Conservation (phyloP, 129 eudicot species). For the Gnaphalium uliginosum region DNA sequence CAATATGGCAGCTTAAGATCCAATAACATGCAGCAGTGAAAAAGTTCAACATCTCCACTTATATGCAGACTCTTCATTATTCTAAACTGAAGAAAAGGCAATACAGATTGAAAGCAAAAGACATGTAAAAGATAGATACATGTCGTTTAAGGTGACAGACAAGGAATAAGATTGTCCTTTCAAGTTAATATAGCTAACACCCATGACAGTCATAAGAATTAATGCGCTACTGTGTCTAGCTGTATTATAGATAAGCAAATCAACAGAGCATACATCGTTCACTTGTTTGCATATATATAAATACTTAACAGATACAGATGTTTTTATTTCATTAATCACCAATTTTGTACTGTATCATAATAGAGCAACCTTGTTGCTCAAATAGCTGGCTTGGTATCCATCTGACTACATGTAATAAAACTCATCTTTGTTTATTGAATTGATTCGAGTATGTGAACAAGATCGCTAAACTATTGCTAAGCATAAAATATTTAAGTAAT, state of each 20-base stretch:
- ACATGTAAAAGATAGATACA: conserved; percentile 10
- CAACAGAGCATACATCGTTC: not conserved
- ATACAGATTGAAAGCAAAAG: conserved; percentile 3
- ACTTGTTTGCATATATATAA: not conserved
- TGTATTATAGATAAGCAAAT: not conserved
- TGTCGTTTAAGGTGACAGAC: conserved; percentile 5
- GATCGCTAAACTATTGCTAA: no score
- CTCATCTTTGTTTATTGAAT: no score
- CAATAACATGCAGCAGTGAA: not conserved
- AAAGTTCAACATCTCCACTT: not conserved
- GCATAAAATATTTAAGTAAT: no score
- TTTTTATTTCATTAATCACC: no score
- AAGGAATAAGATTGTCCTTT: not conserved
- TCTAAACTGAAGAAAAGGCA: not conserved
- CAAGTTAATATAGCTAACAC: not conserved
- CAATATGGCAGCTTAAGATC: conserved; percentile 15
- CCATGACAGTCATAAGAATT: not conserved
- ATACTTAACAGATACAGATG: not conserved
- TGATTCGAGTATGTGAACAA: no score
- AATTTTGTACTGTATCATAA: no score
- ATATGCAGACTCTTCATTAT: not conserved
- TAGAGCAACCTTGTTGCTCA: no score
- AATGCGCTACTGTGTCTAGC: not conserved
- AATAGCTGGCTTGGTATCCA: no score
- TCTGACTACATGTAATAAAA: no score